Conservation (phyloP, 164 flowering plant species). For the Dillenia suffruticosa region DNA sequence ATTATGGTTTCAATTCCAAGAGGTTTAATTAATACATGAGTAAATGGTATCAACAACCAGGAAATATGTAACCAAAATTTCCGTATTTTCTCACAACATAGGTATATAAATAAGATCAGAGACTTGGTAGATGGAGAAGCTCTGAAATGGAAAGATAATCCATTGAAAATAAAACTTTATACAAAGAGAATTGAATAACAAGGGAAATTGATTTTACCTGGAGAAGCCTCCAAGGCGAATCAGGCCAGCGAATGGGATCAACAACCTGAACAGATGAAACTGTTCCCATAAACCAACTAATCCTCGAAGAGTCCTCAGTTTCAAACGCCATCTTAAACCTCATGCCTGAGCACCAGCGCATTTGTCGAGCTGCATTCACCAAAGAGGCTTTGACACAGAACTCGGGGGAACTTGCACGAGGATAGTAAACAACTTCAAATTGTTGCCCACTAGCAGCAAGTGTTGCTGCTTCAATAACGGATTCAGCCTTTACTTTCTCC, state of each 20-base stretch:
- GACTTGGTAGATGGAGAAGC: too few species aligned
- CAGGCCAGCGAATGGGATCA: slow-evolving; percentile 55
- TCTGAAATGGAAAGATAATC: too few species aligned
- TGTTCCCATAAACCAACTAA: slow-evolving; percentile 72
- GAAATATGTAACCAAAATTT: too few species aligned
- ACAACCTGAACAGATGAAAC: slow-evolving; percentile 51
- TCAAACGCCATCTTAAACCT: slow-evolving; percentile 72
- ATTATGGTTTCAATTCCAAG: too few species aligned
- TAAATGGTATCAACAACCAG: too few species aligned
- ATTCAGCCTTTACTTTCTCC: slow-evolving; percentile 38
- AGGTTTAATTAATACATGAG: too few species aligned
- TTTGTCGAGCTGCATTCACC: slow-evolving; percentile 45
- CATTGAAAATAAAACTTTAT: neutral
- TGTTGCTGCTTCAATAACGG: slow-evolving; percentile 45
- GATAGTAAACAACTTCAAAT: slow-evolving; percentile 59
- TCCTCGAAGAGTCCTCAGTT: slow-evolving; percentile 65
- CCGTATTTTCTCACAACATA: too few species aligned
- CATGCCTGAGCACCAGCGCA: slow-evolving; percentile 62
- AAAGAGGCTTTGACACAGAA: slow-evolving; percentile 46
- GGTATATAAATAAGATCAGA: too few species aligned
- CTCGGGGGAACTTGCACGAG: slow-evolving; percentile 63
- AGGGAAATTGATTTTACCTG: slow-evolving; percentile 32
- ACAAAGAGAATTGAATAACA: neutral
- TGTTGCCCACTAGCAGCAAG: slow-evolving; percentile 39
- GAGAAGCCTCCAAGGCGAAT: slow-evolving; percentile 69